Percentiles rank a stretch among this genome's conserved stretches.
These are phyloP conservation scores for Epichloe uncinata DNA, from an alignment of 2,329 filamentous ascomycete species.

Conservation along the genomic window DNA sequence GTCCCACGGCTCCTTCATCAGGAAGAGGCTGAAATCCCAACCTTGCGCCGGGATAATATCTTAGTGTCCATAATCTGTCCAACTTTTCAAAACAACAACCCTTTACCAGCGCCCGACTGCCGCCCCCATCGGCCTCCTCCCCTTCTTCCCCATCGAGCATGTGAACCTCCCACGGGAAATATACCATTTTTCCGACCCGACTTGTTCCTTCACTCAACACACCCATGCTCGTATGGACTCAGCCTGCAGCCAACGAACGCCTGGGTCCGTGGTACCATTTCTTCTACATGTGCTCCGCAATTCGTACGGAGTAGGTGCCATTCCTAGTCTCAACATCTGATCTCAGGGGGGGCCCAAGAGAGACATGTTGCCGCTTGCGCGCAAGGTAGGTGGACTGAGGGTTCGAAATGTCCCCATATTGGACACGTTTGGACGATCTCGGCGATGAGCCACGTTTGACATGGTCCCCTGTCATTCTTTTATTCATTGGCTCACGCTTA, in stretches of 20 bases:
- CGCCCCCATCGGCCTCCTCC: background rate
- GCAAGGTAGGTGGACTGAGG: background rate
- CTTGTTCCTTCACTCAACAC: background rate
- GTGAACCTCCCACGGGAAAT: background rate
- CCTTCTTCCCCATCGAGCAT: background rate
- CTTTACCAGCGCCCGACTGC: conserved; percentile 1
- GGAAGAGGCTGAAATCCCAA: too few relatives aligned
- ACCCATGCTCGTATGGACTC: too few relatives aligned
- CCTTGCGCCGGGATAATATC: too few relatives aligned
- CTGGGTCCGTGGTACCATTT: too few relatives aligned
- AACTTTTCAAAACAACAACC: background rate
- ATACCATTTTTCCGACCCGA: background rate
- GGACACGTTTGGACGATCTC: background rate
- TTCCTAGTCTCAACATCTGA: background rate
- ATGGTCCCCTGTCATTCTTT: too few relatives aligned
- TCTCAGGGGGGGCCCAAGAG: background rate
- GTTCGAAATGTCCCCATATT: background rate
- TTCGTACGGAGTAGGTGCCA: background rate
- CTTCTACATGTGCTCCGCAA: too few relatives aligned
- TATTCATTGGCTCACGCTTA: too few relatives aligned
- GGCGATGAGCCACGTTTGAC: background rate
- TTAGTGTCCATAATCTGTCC: too few relatives aligned
- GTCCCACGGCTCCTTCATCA: too few relatives aligned
- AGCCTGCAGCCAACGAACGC: too few relatives aligned
- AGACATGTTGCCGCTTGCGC: background rate